Base-by-base conservation (phyloP, 2,329 filamentous ascomycete genomes). In the Cordyceps cicadae region DNA sequence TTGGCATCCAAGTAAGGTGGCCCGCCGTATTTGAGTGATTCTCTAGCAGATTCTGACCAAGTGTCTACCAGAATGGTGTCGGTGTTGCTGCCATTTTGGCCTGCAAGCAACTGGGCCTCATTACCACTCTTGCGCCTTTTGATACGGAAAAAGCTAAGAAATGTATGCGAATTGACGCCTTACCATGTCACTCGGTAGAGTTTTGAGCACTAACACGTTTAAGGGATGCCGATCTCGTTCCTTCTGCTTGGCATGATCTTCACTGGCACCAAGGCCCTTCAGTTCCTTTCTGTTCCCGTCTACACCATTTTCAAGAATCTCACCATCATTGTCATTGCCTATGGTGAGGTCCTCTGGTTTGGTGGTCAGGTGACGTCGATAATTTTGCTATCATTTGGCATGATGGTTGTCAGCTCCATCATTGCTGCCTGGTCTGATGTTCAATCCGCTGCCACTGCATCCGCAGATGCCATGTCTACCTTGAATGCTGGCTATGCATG, bases 261-360 rank as follows among this genome's bases (percentile, higher is more conserved):
- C 78, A 96, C 92, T 60, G 87, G 89, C 70, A 92, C 89, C 69
- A 95, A 95, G 79, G 90, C 92, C 24, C 84, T 96, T 54, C 90
- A 95, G 75, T 96, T 86, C 76, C 87, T 96, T 64, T 95, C 90
- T 51, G 93, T 96, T 62, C 92, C 92, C 39, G 92, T 96, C 34
- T 96, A 96, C 79, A 96, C 92, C 61, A 96, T 96, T 73, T 96
- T 96, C 84, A 96, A 96, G 83, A 96, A 96, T 77, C 77, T 96
- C 79, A 96, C 92, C 64, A 96, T 93, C 75, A 96, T 96, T 70
- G 84, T 96, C 64, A 96, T 96, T 70, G 92, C 92, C 63, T 96
- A 96, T 68, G 92, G 92, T 68, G 92, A 96, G 77, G 92, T 96
- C 43, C 81, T 96, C 56, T 96, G 92, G 92, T 96, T 96, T 68